Conservation (phyloP, 805 yeast species). For the Metschnikowia dekortorum region DNA sequence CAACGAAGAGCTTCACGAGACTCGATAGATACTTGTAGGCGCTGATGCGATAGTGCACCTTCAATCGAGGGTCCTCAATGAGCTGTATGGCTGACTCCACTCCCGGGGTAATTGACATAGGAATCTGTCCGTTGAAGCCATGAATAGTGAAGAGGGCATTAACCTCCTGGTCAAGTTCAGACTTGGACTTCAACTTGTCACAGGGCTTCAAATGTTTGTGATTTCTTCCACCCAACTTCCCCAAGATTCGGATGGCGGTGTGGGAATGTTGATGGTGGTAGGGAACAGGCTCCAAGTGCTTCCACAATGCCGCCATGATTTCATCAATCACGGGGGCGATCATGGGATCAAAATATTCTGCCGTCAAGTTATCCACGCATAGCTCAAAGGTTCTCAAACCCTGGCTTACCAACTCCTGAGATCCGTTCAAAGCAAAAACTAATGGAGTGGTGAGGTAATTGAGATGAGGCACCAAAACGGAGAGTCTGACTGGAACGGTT, state of each 20-base stretch:
- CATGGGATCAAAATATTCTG: conserved; percentile 95
- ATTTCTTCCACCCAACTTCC: conserved; percentile 95
- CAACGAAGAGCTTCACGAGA: conserved; percentile 65
- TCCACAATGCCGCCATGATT: conserved; percentile 90
- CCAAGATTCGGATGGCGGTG: conserved; percentile 86
- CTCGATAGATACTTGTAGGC: conserved; percentile 72
- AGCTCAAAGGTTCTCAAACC: conserved; percentile 92
- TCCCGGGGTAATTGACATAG: conserved; percentile 81
- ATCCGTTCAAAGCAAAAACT: conserved; percentile 83
- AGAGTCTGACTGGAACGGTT: conserved; percentile 91
- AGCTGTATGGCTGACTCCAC: conserved; percentile 72
- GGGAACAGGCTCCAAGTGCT: conserved; percentile 85
- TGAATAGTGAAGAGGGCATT: conserved; percentile 66
- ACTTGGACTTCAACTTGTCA: conserved; percentile 52
- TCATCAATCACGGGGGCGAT: conserved; percentile 95
- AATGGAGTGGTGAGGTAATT: conserved; percentile 86
- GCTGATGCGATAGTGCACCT: conserved; percentile 65
- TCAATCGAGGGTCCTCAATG: conserved; percentile 60
- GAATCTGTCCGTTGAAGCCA: conserved; percentile 55
- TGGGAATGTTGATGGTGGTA: conserved; percentile 94
- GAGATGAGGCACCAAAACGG: conserved; percentile 90
- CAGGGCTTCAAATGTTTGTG: conserved; percentile 80
- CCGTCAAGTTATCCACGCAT: conserved; percentile 93
- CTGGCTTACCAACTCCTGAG: conserved; percentile 88
- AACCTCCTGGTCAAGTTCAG: conserved; percentile 61